A percentile compares a stretch with the other conserved stretches of the same genome.
phyloP scores from a whole-genome alignment of 495 filamentous ascomycete species.

The Xylaria flabelliformis region DNA sequence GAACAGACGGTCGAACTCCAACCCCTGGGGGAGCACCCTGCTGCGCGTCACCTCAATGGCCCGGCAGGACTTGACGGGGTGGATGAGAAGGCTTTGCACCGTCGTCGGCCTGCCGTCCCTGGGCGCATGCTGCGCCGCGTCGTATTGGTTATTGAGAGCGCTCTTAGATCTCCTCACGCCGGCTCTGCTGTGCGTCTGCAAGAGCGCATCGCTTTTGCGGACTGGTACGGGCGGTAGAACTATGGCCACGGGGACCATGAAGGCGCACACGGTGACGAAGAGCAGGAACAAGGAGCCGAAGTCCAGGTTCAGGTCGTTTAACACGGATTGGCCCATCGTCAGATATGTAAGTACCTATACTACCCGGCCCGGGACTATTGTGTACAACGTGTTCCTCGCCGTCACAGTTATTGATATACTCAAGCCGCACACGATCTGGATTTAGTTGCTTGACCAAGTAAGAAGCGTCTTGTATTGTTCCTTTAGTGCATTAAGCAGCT shows the following conservation, averaged over 20 bases:
- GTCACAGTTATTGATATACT: not conserved
- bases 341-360: not conserved
- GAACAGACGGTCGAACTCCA: constrained; percentile 86
- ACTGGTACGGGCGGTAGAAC: constrained; percentile 54
- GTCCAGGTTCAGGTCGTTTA: constrained; percentile 35
- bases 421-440: not conserved
- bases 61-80: constrained; percentile 86
- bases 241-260: constrained; percentile 54
- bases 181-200: constrained; percentile 50
- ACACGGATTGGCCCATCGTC: constrained; percentile 20
- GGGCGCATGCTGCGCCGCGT: constrained; percentile 46
- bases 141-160: constrained; percentile 48
- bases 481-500: constrained; percentile 7
- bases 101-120: constrained; percentile 33
- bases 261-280: constrained; percentile 52
- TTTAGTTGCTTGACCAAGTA: constrained; percentile 13
- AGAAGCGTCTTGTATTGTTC: constrained; percentile 11
- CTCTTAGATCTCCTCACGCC: constrained; percentile 49
- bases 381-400: not conserved
- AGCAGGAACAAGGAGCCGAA: constrained; percentile 50
- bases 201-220: constrained; percentile 54
- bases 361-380: not conserved
- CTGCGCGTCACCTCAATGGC: constrained; percentile 75
- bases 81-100: constrained; percentile 83
- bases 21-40: constrained; percentile 71